These are phyloP conservation scores for Papiliotrema flavescens DNA, from an alignment of 1,284 basidiomycete species.

Conservation along the genomic window DNA sequence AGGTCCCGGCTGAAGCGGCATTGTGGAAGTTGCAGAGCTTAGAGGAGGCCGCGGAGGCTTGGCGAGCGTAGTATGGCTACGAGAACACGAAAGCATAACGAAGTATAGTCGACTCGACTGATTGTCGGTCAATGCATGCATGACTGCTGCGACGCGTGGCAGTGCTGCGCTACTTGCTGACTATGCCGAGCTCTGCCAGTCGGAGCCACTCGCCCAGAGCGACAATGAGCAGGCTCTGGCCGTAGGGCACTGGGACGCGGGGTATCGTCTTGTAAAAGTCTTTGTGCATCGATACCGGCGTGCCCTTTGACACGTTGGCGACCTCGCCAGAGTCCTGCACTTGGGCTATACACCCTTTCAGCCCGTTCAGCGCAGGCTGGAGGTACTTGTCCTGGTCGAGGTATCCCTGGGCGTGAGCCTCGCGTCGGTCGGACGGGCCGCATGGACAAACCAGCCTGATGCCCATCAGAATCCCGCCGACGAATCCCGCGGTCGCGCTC, in stretches of 20 bases:
- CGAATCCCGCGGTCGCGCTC: conserved; percentile 61
- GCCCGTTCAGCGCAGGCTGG: conserved; percentile 53
- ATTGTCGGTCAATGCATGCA: no score
- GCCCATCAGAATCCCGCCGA: conserved; percentile 59
- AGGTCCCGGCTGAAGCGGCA: background rate
- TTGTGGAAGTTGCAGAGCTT: conserved; percentile 31
- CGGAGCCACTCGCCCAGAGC: conserved; percentile 48
- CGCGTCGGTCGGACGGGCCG: no score
- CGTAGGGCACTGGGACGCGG: conserved; percentile 65
- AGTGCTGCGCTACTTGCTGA: no score
- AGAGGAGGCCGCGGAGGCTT: conserved; percentile 19
- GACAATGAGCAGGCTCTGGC: conserved; percentile 57
- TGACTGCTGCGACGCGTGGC: no score
- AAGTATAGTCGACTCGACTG: no score
- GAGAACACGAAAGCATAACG: no score
- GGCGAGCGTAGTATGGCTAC: conserved; percentile 4
- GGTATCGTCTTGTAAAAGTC: conserved; percentile 59
- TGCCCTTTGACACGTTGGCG: conserved; percentile 59
- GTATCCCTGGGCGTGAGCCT: conserved; percentile 12
- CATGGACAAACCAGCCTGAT: conserved; percentile 54
- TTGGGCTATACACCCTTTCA: conserved; percentile 56
- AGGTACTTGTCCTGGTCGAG: conserved; percentile 52
- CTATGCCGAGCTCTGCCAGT: conserved; percentile 7
- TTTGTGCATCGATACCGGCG: conserved; percentile 57
- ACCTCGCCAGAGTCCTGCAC: conserved; percentile 58